phyloP scores from a whole-genome alignment of 257 asterid species.

The Linaria vulgaris region DNA sequence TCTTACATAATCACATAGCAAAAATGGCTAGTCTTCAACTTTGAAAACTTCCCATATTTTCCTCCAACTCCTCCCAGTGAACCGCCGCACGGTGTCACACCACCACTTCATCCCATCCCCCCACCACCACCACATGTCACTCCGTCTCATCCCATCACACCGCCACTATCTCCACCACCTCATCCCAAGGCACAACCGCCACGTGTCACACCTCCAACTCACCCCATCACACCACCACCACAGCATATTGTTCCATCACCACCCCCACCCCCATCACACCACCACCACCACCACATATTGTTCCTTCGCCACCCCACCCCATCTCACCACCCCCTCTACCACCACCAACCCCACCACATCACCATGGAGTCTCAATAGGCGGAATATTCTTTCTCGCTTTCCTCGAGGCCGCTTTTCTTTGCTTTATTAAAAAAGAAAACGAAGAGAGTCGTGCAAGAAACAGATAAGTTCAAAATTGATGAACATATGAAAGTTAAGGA shows the following conservation, averaged over 20 bases:
- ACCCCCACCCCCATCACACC: too few species aligned
- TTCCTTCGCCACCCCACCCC: slow-evolving; percentile 35
- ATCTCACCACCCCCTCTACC: slow-evolving; percentile 39
- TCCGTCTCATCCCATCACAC: slow-evolving; percentile 19
- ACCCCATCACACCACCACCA: slow-evolving; percentile 30
- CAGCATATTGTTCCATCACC: too few species aligned
- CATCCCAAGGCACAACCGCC: slow-evolving; percentile 20
- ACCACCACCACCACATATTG: slow-evolving; percentile 34
- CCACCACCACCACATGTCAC: neutral
- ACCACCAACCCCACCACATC: slow-evolving; percentile 45
- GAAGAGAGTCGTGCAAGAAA: slow-evolving; percentile 44
- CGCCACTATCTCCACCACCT: slow-evolving; percentile 21
- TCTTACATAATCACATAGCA: neutral
- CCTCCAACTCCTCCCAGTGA: slow-evolving; percentile 32
- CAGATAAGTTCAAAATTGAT: slow-evolving; percentile 40
- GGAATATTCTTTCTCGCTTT: slow-evolving; percentile 69
- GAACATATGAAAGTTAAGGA: slow-evolving; percentile 56
- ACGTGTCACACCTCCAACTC: slow-evolving; percentile 21
- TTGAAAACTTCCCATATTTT: slow-evolving; percentile 30
- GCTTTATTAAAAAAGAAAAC: slow-evolving; percentile 60
- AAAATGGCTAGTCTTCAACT: slow-evolving; percentile 35
- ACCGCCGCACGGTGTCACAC: slow-evolving; percentile 27
- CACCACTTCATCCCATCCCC: slow-evolving; percentile 23
- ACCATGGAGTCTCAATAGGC: slow-evolving; percentile 53
- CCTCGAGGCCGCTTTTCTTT: slow-evolving; percentile 58